Percentiles rank a stretch among this genome's conserved stretches.
Conservation (phyloP, 805 yeast species). For the Lipomyces mesembrius region DNA sequence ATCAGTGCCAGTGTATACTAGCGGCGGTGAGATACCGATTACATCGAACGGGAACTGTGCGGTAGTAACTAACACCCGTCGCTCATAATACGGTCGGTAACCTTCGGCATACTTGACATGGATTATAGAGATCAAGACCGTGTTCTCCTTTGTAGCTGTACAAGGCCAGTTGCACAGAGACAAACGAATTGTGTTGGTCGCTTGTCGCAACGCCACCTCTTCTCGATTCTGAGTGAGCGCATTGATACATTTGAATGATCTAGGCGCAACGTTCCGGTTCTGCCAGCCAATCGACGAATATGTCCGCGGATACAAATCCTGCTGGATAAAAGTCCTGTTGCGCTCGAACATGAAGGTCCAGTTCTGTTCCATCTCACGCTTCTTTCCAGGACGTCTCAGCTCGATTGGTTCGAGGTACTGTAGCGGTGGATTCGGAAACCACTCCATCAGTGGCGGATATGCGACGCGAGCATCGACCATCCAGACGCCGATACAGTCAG, state of each 20-base stretch:
- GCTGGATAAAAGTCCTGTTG: slow-evolving; percentile 34
- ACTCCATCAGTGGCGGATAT: slow-evolving; percentile 24
- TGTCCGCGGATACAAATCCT: slow-evolving; percentile 29
- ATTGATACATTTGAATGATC: slow-evolving; percentile 28
- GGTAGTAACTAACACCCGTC: slow-evolving; percentile 31
- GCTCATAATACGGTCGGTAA: slow-evolving; percentile 34
- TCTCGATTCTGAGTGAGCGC: slow-evolving; percentile 19
- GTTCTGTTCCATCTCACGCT: slow-evolving; percentile 30
- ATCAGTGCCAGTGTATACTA: slow-evolving; percentile 32
- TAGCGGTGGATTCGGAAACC: slow-evolving; percentile 28
- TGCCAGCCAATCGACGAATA: slow-evolving; percentile 32
- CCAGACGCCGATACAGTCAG: slow-evolving; percentile 32
- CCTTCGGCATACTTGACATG: slow-evolving; percentile 35
- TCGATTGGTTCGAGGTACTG: slow-evolving; percentile 23
- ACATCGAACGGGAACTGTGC: slow-evolving; percentile 35
- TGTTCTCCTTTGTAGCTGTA: slow-evolving; percentile 34
- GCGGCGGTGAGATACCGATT: slow-evolving; percentile 33
- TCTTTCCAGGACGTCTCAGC: slow-evolving; percentile 31
- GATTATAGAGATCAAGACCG: slow-evolving; percentile 34
- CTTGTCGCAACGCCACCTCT: slow-evolving; percentile 27
- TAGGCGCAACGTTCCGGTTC: slow-evolving; percentile 32
- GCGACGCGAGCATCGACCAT: slow-evolving; percentile 31
- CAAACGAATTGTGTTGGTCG: slow-evolving; percentile 34
- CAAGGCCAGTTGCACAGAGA: slow-evolving; percentile 37
- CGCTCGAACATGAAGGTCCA: slow-evolving; percentile 32